Evolutionary conservation across 2,329 filamentous ascomycete genomes (phyloP).

Genomic region (Tolypocladium inflatum): DNA sequence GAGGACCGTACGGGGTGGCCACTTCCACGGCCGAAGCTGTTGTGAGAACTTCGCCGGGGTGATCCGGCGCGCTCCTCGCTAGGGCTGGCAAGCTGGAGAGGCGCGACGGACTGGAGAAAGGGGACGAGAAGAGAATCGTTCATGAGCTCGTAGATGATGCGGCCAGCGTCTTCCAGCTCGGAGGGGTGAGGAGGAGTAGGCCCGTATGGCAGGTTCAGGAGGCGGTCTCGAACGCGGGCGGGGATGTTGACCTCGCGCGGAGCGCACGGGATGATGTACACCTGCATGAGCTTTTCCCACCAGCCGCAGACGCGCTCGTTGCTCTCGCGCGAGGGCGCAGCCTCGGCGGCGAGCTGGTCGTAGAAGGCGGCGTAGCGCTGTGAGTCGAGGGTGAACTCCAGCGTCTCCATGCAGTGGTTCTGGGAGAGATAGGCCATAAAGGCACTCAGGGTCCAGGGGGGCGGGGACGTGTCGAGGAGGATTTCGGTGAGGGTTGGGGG

Average conservation of each 20-base stretch:
- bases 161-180: conserved; percentile 70
- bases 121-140: conserved; percentile 91
- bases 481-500: conserved; percentile 77
- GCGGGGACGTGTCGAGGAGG: conserved; percentile 71
- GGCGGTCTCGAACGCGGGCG: conserved; percentile 69
- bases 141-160: conserved; percentile 92
- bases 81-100: conserved; percentile 23
- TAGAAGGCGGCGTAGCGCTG: conserved; percentile 66
- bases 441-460: conserved; percentile 82
- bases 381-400: conserved; percentile 94
- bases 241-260: conserved; percentile 87
- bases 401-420: conserved; percentile 91
- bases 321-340: conserved; percentile 28
- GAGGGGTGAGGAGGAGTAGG: conserved; percentile 63
- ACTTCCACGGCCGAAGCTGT: not conserved
- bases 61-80: conserved; percentile 30
- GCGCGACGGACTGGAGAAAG: conserved; percentile 64
- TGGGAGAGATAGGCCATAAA: conserved; percentile 97
- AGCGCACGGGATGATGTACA: conserved; percentile 80
- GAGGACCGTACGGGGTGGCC: conserved; percentile 17
- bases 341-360: conserved; percentile 29
- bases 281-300: conserved; percentile 81
- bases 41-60: conserved; percentile 15
- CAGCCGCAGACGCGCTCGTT: conserved; percentile 64
- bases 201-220: conserved; percentile 49